Percentiles rank a stretch among this genome's conserved stretches.
phyloP scores from a whole-genome alignment of 352 stramenopile genomes.

The Phytophthora tubulina region DNA sequence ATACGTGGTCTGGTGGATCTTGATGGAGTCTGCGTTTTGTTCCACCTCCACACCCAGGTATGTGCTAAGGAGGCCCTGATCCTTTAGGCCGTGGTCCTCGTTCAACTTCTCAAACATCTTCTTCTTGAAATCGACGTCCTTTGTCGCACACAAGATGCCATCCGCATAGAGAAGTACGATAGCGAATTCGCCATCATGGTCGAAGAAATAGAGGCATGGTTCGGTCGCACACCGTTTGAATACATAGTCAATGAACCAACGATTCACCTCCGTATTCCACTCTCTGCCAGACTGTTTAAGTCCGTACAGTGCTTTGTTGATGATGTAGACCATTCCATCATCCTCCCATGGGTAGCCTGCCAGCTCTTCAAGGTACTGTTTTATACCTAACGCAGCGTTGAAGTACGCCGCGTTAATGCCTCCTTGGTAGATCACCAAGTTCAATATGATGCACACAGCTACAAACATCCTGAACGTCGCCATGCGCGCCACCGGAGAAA shows the following conservation, averaged over 20 bases:
- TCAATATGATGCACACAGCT: not conserved
- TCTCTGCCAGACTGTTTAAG: slow-evolving; percentile 4
- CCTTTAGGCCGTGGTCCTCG: not conserved
- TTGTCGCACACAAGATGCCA: too few species aligned
- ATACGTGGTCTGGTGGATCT: not conserved
- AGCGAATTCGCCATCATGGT: too few species aligned
- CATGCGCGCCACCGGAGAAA: not conserved
- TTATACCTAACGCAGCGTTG: not conserved
- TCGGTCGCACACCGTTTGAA: not conserved
- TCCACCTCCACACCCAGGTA: not conserved
- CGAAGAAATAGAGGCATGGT: too few species aligned
- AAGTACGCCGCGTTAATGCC: slow-evolving; percentile 13
- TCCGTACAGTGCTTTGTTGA: slow-evolving; percentile 8
- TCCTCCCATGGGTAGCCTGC: slow-evolving; percentile 4
- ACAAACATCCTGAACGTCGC: not conserved
- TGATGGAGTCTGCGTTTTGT: not conserved
- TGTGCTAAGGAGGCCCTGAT: not conserved
- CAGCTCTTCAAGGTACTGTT: not conserved
- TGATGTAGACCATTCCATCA: not conserved
- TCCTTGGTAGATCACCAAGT: not conserved
- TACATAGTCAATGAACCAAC: not conserved
- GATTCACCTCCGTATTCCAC: slow-evolving; percentile 6
- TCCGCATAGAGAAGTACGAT: too few species aligned
- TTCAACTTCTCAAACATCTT: too few species aligned
- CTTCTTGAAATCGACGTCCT: too few species aligned